A percentile compares a stretch with the other conserved stretches of the same genome.
These are phyloP conservation scores for Xylaria sp. DNA, from an alignment of 2,329 filamentous ascomycete species.

Conservation along the genomic window DNA sequence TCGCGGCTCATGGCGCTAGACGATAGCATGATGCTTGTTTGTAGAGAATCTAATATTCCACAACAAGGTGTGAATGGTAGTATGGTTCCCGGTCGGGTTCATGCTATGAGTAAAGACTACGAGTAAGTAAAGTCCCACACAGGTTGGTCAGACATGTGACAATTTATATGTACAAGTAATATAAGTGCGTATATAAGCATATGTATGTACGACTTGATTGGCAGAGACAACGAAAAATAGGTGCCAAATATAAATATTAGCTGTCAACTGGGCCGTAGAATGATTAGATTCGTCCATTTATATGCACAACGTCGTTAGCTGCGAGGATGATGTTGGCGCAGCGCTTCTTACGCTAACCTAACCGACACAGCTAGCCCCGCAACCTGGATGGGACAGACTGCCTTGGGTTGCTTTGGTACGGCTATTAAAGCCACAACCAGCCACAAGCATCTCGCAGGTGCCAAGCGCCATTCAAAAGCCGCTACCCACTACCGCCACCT, in stretches of 20 bases:
- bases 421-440: too few relatives aligned
- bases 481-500: not conserved
- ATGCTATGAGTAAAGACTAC: not conserved
- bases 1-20: conserved; percentile 27
- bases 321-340: too few relatives aligned
- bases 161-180: not conserved
- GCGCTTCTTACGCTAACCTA: too few relatives aligned
- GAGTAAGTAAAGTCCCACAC: not conserved
- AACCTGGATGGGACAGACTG: too few relatives aligned
- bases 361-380: too few relatives aligned
- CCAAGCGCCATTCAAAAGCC: not conserved
- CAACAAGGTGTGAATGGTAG: not conserved
- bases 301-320: too few relatives aligned
- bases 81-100: not conserved
- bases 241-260: not conserved
- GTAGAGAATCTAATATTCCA: not conserved
- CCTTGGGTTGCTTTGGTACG: too few relatives aligned
- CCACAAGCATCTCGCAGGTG: too few relatives aligned
- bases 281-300: not conserved
- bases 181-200: not conserved
- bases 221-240: not conserved
- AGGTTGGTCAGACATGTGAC: conserved; percentile 2
- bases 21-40: conserved; percentile 25
- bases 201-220: not conserved
- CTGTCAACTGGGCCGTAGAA: not conserved